Base-by-base conservation (phyloP, 2,329 filamentous ascomycete genomes). In the Alternaria longipes region DNA sequence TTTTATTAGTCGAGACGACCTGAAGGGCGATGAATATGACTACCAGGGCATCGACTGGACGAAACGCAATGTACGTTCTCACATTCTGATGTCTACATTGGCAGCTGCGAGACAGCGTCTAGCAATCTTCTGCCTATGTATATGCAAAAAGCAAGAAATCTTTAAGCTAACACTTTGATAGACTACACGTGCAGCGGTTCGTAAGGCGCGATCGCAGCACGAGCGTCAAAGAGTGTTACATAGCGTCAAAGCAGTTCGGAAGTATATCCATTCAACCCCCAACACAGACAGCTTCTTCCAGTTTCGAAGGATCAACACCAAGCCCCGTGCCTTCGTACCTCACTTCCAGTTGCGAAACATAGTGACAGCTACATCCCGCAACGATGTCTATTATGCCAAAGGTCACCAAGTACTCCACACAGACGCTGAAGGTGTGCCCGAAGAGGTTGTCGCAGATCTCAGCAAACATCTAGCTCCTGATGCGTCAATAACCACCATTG, bases 271-370 rank as follows among this genome's bases (percentile, higher is more conserved):
- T n/a, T 62, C 64, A 16, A 67, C 83, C 9, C 78, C 78, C 8
- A 74, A 75, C 38, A 77, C 74, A 1, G 84, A 84, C 62, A 76
- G 71, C 20, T 84, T 80, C 64, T 86, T 85, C 72, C 78, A 76
- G 5, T 84, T 82, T 56, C 79, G 80, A 44, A 77, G 81, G 30
- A 84, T 84, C 78, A 81, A 83, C 62, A 84, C 82, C 0, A 76
- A 76, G 11, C 81, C 84, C 63, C 82, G 79, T 55, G 82, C 84
- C 5, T 81, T 79, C n/a, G 82, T 85, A 47, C 81, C 83, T 30
- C 86, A 89, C 70, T 88, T 87, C 64, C 86, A 89, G 66, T 80
- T 89, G 4, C 85, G 86, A 14, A 87, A 88, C 64, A 74, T 87
- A 8, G 79, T 89, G 67, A 84, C 84, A 5, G 82, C 84, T 4